phyloP scores from a whole-genome alignment of 345 rosid genomes.

The Brassica incana region DNA sequence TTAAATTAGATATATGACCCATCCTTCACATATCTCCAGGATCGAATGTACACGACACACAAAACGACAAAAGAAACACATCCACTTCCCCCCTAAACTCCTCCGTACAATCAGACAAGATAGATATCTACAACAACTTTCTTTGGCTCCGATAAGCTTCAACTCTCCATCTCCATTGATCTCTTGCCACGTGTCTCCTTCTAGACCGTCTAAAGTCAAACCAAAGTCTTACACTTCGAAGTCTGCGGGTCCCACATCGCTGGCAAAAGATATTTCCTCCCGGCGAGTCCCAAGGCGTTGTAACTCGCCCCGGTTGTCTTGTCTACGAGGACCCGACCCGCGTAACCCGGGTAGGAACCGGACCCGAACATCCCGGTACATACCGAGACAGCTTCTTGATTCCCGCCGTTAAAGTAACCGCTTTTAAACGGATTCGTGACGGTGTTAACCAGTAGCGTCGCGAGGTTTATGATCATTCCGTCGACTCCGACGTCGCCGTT shows the following conservation, averaged over 20 bases:
- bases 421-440: conserved; percentile 73
- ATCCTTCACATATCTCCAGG: conserved; percentile 15
- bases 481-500: conserved; percentile 91
- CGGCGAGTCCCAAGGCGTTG: conserved; percentile 66
- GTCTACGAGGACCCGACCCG: conserved; percentile 68
- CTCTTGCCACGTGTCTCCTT: conserved; percentile 23
- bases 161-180: conserved; percentile 13
- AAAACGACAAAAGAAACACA: conserved; percentile 37
- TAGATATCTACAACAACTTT: conserved; percentile 35
- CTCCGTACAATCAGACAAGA: conserved; percentile 19
- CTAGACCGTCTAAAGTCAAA: conserved; percentile 13
- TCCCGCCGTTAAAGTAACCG: conserved; percentile 70
- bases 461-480: conserved; percentile 86
- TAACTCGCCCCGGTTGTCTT: conserved; percentile 71
- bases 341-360: conserved; percentile 82
- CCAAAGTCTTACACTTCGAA: conserved; percentile 57
- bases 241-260: conserved; percentile 94
- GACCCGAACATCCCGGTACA: conserved; percentile 82
- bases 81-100: neutral
- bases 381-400: conserved; percentile 76
- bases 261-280: conserved; percentile 73
- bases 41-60: conserved; percentile 42
- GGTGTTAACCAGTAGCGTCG: conserved; percentile 74
- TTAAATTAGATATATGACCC: conserved; percentile 5
- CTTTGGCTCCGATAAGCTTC: neutral